Conservation (phyloP, 176 grass and related monocot species). For the Eremochloa ophiuroides region DNA sequence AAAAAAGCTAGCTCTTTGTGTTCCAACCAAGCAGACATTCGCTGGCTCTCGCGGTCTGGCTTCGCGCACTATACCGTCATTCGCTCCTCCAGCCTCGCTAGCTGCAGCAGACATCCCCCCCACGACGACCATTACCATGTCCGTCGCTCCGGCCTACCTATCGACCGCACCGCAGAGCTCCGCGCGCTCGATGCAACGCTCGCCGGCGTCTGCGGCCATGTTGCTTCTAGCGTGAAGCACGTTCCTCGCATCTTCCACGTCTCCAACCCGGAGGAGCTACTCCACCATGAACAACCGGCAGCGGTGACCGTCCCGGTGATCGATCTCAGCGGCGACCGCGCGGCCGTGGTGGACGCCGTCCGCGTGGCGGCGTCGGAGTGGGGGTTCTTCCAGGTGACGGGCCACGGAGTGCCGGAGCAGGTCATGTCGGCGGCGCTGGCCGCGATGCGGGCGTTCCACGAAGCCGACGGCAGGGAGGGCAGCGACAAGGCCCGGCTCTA, state of each 20-base stretch:
- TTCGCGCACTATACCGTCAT: no score
- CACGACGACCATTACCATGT: no score
- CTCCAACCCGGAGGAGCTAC: neutral
- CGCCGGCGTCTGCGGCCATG: constrained; percentile 59
- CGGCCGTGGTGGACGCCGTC: neutral
- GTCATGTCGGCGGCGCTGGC: constrained; percentile 8
- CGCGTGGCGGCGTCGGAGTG: constrained; percentile 28
- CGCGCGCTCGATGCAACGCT: constrained; percentile 52
- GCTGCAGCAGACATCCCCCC: no score
- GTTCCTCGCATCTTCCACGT: constrained; percentile 53
- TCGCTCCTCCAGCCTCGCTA: no score
- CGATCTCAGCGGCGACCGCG: constrained; percentile 16
- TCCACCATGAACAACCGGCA: neutral
- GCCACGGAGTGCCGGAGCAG: constrained; percentile 29
- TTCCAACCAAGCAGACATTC: no score
- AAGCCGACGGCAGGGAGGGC: constrained; percentile 13
- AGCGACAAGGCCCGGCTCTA: constrained; percentile 54
- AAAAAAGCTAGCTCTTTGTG: no score
- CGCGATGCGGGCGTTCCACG: constrained; percentile 45
- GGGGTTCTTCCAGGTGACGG: constrained; percentile 67
- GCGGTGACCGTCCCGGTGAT: constrained; percentile 26
- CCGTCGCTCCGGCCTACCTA: neutral
- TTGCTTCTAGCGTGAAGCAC: constrained; percentile 2
- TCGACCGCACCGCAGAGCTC: constrained; percentile 47
- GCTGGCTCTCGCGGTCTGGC: no score